A percentile compares a stretch with the other conserved stretches of the same genome.
phyloP scores from a whole-genome alignment of 208 protist genomes.

The Acanthamoeba healyi region DNA sequence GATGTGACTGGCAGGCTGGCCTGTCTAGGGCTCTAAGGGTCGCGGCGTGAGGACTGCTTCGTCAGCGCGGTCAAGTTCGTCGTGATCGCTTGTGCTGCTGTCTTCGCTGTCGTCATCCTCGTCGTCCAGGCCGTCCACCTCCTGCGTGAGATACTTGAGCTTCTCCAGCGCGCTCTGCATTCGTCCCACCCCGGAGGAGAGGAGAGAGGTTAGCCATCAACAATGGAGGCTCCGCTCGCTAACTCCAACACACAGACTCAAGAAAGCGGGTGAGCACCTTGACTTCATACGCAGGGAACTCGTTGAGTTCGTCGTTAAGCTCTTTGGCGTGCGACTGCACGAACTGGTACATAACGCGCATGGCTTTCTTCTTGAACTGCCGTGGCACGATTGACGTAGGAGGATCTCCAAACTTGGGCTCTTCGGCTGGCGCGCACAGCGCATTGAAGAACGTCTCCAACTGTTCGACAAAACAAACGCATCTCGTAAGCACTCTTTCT shows the following conservation, averaged over 20 bases:
- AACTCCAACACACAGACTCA: too few species aligned
- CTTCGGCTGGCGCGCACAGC: neutral
- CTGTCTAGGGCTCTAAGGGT: too few species aligned
- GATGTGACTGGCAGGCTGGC: too few species aligned
- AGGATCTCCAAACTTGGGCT: conserved; percentile 26
- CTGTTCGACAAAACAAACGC: neutral
- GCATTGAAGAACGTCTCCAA: neutral
- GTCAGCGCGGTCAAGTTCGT: conserved; percentile 17
- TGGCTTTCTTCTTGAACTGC: conserved; percentile 14
- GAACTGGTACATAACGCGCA: conserved; percentile 27
- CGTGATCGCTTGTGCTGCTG: conserved; percentile 1
- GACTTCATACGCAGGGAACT: conserved; percentile 13
- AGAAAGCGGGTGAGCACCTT: neutral
- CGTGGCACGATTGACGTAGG: conserved; percentile 31
- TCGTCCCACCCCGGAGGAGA: neutral
- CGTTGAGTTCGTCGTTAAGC: conserved; percentile 2
- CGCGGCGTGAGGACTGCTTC: neutral
- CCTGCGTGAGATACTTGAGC: conserved; percentile 9
- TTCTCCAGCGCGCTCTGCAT: neutral
- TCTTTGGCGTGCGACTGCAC: conserved; percentile 9
- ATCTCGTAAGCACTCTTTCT: too few species aligned
- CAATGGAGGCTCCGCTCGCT: too few species aligned
- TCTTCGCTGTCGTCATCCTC: neutral
- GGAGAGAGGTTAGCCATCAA: too few species aligned
- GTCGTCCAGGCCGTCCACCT: neutral